Evolutionary conservation across 331 rosid species (phyloP).

Genomic region (Erythrophleum ivorense): DNA sequence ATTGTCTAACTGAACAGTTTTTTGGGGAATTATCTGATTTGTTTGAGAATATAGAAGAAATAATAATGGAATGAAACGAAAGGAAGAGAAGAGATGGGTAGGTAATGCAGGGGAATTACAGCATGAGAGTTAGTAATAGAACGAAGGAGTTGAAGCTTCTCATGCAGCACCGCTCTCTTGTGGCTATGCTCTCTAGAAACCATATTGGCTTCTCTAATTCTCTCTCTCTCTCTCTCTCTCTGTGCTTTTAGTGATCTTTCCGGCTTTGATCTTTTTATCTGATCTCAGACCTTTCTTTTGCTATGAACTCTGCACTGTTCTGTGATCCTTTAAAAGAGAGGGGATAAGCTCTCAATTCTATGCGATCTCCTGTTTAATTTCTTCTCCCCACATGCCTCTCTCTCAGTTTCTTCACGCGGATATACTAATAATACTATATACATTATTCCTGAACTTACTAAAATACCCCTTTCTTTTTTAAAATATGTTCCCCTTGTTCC

Average conservation of each 20-base stretch:
- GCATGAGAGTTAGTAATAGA: constrained; percentile 85
- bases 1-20: not conserved
- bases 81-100: constrained; percentile 26
- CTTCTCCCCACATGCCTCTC: constrained; percentile 59
- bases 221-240: no score
- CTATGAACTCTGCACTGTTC: constrained; percentile 41
- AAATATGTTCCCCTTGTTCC: not conserved
- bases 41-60: constrained; percentile 8
- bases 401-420: constrained; percentile 47
- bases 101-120: constrained; percentile 52
- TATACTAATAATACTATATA: constrained; percentile 10
- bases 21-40: not conserved
- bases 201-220: constrained; percentile 44
- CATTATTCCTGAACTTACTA: constrained; percentile 40
- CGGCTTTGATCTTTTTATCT: constrained; percentile 12
- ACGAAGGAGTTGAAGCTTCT: constrained; percentile 84
- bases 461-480: constrained; percentile 47
- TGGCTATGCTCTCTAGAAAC: constrained; percentile 74
- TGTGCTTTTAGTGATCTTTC: not conserved
- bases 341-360: constrained; percentile 60
- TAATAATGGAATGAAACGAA: constrained; percentile 34
- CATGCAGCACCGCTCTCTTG: constrained; percentile 68
- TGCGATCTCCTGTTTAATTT: constrained; percentile 54
- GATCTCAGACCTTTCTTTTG: not conserved
- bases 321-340: constrained; percentile 52